Evolutionary conservation across 176 grass and related monocot genomes (phyloP).

Genomic region (Microstegium vimineum): DNA sequence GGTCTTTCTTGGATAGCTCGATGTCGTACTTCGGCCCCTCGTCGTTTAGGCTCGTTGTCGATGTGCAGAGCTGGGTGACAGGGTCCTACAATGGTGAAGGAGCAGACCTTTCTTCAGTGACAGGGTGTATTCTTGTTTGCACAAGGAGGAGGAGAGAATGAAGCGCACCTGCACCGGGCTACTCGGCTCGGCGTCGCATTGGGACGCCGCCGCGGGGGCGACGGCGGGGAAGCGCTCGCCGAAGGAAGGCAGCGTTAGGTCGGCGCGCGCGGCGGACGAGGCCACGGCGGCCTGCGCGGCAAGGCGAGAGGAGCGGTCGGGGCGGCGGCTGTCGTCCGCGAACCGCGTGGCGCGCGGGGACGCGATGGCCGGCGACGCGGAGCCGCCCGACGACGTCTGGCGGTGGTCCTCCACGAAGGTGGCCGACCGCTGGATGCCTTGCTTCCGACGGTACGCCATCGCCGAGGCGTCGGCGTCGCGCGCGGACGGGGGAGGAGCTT

Average conservation of each 20-base stretch:
- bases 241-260: neutral
- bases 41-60: constrained; percentile 28
- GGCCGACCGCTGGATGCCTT: constrained; percentile 52
- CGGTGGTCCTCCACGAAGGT: constrained; percentile 65
- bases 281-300: neutral
- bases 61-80: constrained; percentile 40
- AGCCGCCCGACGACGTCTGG: constrained; percentile 14
- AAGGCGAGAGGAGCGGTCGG: constrained; percentile 26
- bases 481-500: neutral
- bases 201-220: neutral
- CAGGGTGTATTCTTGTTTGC: neutral
- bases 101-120: neutral
- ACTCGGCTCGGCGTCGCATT: neutral
- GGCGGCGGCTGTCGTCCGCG: constrained; percentile 40
- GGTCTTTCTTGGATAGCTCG: neutral
- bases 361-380: constrained; percentile 38
- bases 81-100: constrained; percentile 25
- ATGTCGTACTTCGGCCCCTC: constrained; percentile 15
- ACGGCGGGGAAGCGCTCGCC: neutral
- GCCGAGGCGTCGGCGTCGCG: too few species aligned
- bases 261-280: constrained; percentile 8
- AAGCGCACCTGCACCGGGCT: constrained; percentile 6
- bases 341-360: constrained; percentile 45
- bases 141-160: neutral
- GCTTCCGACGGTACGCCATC: constrained; percentile 69